These are phyloP conservation scores for Phaeosphaeria sp. DNA, from an alignment of 2,329 filamentous ascomycete species.

Conservation along the genomic window DNA sequence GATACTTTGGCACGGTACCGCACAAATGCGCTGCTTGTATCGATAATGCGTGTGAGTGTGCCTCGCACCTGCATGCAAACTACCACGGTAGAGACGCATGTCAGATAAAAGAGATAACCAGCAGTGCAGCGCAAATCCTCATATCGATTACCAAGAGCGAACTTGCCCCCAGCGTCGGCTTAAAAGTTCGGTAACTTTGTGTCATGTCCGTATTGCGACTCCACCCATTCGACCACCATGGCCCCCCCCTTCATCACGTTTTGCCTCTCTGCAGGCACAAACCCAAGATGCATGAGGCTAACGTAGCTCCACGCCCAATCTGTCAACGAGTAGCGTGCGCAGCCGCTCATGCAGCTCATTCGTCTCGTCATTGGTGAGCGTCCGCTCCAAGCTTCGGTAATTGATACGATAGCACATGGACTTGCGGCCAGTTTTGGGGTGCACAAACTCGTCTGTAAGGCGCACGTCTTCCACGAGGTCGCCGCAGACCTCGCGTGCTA, in stretches of 20 bases:
- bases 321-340: conserved; percentile 67
- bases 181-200: neutral
- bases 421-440: conserved; percentile 81
- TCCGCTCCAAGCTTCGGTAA: conserved; percentile 91
- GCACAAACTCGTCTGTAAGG: conserved; percentile 84
- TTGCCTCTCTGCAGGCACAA: neutral
- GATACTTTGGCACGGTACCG: too few species aligned
- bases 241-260: neutral
- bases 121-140: neutral
- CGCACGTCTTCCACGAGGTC: conserved; percentile 87
- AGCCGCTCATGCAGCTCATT: conserved; percentile 79
- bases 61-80: neutral
- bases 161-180: neutral
- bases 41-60: too few species aligned
- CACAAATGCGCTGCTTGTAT: too few species aligned
- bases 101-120: neutral
- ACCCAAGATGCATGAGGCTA: conserved; percentile 41
- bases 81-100: neutral
- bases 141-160: neutral
- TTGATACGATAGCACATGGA: conserved; percentile 93
- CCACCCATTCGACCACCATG: neutral
- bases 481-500: conserved; percentile 82
- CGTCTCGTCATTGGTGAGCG: conserved; percentile 81
- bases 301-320: conserved; percentile 80
- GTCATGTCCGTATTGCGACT: neutral